A percentile compares a stretch with the other conserved stretches of the same genome.
phyloP scores from a whole-genome alignment of 768 basidiomycete genomes.

The Terana coerulea region DNA sequence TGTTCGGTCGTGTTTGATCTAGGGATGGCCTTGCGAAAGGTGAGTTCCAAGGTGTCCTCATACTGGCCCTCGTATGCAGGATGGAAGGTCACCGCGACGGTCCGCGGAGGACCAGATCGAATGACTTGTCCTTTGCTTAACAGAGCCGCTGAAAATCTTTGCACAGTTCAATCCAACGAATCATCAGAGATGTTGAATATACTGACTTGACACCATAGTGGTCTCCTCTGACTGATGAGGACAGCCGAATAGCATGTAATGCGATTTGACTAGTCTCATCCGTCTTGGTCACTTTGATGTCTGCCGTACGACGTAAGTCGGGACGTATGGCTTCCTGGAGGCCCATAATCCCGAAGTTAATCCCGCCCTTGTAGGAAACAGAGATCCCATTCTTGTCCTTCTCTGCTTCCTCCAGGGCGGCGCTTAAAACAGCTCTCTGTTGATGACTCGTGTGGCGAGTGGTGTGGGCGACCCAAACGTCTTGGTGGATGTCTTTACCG shows the following conservation, averaged over 20 bases:
- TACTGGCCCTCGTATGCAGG: conserved; percentile 37
- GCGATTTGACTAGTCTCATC: conserved; percentile 3
- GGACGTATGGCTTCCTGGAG: conserved; percentile 9
- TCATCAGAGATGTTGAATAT: not conserved
- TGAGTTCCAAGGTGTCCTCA: conserved; percentile 45
- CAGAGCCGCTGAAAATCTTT: conserved; percentile 14
- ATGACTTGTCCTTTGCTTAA: not conserved
- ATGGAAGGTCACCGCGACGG: conserved; percentile 13
- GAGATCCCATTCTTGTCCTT: conserved; percentile 15
- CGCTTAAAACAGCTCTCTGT: not conserved
- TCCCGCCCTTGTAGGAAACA: conserved; percentile 16
- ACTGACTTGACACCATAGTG: conserved; percentile 10
- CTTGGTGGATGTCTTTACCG: conserved; percentile 4
- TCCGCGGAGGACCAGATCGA: not conserved
- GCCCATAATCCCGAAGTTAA: conserved; percentile 24
- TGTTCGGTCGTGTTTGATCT: conserved; percentile 28
- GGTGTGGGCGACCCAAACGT: conserved; percentile 11
- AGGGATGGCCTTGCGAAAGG: conserved; percentile 28
- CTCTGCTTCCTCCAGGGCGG: conserved; percentile 13
- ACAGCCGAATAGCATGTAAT: not conserved
- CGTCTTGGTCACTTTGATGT: conserved; percentile 11
- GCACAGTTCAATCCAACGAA: not conserved
- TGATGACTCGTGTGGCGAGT: conserved; percentile 11
- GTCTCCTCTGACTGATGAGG: conserved; percentile 4
- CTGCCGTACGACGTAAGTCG: not conserved